Conservation (phyloP, 352 stramenopile species). For the Globisporangium polare region DNA sequence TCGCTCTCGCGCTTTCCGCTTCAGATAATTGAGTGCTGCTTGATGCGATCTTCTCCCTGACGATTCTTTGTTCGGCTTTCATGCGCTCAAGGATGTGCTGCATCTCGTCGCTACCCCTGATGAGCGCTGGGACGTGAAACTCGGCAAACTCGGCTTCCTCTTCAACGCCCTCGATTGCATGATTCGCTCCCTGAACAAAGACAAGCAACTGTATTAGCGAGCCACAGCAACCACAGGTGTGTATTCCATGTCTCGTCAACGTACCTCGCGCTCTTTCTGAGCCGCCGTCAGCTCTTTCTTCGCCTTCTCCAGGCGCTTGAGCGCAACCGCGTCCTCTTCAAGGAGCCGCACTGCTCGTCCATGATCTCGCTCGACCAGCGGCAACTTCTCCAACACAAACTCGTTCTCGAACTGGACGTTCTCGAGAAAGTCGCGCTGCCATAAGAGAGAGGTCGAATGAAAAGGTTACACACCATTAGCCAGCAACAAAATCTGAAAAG, state of each 20-base stretch:
- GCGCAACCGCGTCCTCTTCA: slow-evolving; percentile 34
- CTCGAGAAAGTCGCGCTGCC: slow-evolving; percentile 47
- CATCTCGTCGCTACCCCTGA: slow-evolving; percentile 63
- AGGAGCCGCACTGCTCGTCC: slow-evolving; percentile 36
- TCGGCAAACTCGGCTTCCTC: slow-evolving; percentile 77
- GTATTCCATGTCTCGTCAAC: neutral
- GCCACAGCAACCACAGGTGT: neutral
- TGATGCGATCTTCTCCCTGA: slow-evolving; percentile 16
- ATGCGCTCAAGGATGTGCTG: slow-evolving; percentile 32
- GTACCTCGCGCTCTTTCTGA: slow-evolving; percentile 42
- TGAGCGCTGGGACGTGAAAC: slow-evolving; percentile 56
- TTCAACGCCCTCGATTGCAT: slow-evolving; percentile 62
- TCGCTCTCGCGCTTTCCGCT: slow-evolving; percentile 15
- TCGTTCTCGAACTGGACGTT: slow-evolving; percentile 42
- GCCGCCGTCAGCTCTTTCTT: slow-evolving; percentile 25
- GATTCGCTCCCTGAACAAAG: slow-evolving; percentile 27
- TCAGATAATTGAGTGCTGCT: slow-evolving; percentile 19
- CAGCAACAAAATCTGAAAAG: neutral
- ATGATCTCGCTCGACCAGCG: slow-evolving; percentile 54
- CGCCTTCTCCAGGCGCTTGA: slow-evolving; percentile 25
- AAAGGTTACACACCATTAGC: neutral
- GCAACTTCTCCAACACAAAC: slow-evolving; percentile 47
- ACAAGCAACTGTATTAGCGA: neutral
- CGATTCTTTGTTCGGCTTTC: slow-evolving; percentile 20
- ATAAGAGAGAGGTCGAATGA: neutral